Evolutionary conservation across 176 grass and related monocot genomes (phyloP), one percentile per base, ranked within the genome.

Genomic region (Zoysia pacifica): DNA sequence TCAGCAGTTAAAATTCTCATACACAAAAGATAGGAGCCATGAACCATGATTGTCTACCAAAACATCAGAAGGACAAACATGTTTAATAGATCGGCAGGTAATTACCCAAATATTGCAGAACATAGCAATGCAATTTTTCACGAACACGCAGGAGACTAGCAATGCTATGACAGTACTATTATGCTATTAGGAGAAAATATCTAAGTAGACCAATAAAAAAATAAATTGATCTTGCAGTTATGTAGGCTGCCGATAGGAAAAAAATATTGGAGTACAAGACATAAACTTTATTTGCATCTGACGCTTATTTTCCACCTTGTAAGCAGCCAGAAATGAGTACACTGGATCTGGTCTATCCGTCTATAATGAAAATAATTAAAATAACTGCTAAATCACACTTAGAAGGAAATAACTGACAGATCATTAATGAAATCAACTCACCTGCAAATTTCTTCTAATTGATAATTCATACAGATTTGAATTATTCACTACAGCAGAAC

Each of bases 401-500:
- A 28, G 45, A 84, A 37, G 28, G 40, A 87, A 84, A 72, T 47
- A 79, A 83, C 18, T 66, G 53, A 8, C 28, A 28, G 46, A 53
- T 72, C 45, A 62, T 38, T 63, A 69, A 79, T 64, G 49, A 52
- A 83, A 67, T 68, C 41, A 66, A 72, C 77, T 74, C 61, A 97
- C 91, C 95, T 97, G 91, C 81, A 97, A 92, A 20, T 94, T 88
- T 87, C 79, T 92, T 86, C 69, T 72, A 79, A 94, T 87, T 58
- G 95, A 85, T 58, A 97, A 77, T 13, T 91, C 90, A 43, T 87
- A 94, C 37, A 97, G 84, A 94, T 97, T 92, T 65, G 68, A 89
- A 77, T 97, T 97, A 69, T 92, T 97, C 49, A 97, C 95, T 78
- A 94, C 75, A 79, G 67, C 84, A 74, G 95, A 93, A 76, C 95